Evolutionary conservation across 2,329 filamentous ascomycete species (phyloP), one percentile per base, ranked within the genome.

Genomic region (Coleophoma cylindrospora): DNA sequence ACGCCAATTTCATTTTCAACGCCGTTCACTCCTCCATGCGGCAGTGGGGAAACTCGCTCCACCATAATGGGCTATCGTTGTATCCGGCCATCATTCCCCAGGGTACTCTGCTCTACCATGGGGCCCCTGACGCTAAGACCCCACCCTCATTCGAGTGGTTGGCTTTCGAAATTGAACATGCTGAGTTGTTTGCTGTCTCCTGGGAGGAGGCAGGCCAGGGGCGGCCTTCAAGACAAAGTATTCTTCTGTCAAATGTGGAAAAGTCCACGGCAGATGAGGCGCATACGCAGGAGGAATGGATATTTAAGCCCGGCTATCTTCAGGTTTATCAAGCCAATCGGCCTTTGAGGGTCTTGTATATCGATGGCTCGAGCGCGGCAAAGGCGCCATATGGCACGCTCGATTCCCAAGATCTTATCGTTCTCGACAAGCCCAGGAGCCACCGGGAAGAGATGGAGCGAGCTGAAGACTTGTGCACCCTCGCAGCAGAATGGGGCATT

Each of bases 121-220:
- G 87, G 10, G 74, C 74, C 1, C 56, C 54, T 5, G 63, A 61
- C 0, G 57, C 68, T 1, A 64, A 74, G 2, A 69, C 73, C 0
- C 74, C 86, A 0, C 64, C 67, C 2, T 75, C 72, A 0, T 75
- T 73, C 1, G 82, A 89, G 58, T 89, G 86, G 85, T 70, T 90
- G 2, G 86, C 86, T 0, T 89, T 89, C 59, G 86, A 90, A 63
- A 76, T 84, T 7, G 86, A 90, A 57, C 86, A 90, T 65, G 82
- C 86, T 1, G 71, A 84, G 55, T 63, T 72, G 3, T 89, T 90
- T 66, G 81, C 84, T 0, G 12, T 27, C 27, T 27, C 27, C 27
- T 17, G 38, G 38, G 38, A 17, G 38, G 38, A 11, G 7, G 27
- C 7, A 27, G 27, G 9, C 27, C 27, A 27, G 27, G 27, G 6